Evolutionary conservation across 179 eudicot species (phyloP), one percentile per base, ranked within the genome.

Genomic region (Heliamphora pulchella): DNA sequence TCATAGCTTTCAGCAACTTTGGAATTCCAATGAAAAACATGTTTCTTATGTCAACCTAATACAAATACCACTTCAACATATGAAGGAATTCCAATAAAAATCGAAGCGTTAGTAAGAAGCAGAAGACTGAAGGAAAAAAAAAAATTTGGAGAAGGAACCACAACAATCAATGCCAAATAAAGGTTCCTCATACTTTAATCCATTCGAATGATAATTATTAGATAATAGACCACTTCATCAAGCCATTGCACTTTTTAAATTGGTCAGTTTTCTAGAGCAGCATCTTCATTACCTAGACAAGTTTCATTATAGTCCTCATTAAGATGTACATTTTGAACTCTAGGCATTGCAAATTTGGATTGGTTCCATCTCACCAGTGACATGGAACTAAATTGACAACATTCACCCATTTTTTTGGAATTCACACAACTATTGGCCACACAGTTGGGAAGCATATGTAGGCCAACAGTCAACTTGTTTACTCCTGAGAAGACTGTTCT

Each of bases 1-100:
- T 68, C 72, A 68, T 68, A 68, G 50, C 72, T 68, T 43, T 68
- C 67, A n/a, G 20, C 67, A 20, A 63, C 67, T 18, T n/a, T n/a
- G n/a, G n/a, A n/a, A n/a, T n/a, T n/a, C n/a, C n/a, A n/a, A n/a
- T n/a, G n/a, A n/a, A n/a, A n/a, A n/a, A n/a, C n/a, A n/a, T n/a
- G n/a, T n/a, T n/a, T n/a, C n/a, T n/a, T n/a, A n/a, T n/a, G 20
- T 63, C 39, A 20, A 63, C 67, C 20, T n/a, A 9, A 65, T 9
- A 39, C 14, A 22, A 22, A 65, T 10, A 18, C 1, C n/a, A 9
- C n/a, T 62, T 43, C 50, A 43, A 43, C 10, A 8, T 55, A 55
- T 1, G 9, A 55, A 55, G 59, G 14, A 1, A 5, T 55, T 55
- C 59, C 7, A 55, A 2, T 55, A 13, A 55, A 0, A 55, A 55